Evolutionary conservation across 2,329 filamentous ascomycete species (phyloP), one percentile per base, ranked within the genome.

Genomic region (Lecanosticta acicola): DNA sequence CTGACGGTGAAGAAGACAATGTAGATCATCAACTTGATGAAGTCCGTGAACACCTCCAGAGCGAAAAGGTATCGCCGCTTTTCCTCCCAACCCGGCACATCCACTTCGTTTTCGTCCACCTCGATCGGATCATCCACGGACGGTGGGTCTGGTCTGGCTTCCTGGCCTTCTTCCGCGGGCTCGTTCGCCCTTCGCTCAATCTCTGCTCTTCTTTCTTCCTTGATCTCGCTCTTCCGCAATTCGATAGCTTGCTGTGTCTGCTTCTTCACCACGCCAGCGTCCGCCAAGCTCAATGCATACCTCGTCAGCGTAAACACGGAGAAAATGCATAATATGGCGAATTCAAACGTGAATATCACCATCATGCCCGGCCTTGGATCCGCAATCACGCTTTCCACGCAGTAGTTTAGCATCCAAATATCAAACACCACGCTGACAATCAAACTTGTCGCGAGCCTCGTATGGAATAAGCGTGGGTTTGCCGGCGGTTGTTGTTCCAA

Each of bases 261-360:
- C 46, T 78, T 75, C 60, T 80, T 80, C 44, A 85, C 77, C 41
- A 96, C 84, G 39, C 77, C 78, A 38, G 85, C 79, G 66, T 98
- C 93, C 7, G 83, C 73, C 35, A 96, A 68, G 3, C 85, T 86
- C 41, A 97, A 77, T 16, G 78, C 66, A 66, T 98, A 98, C 49
- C 90, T 82, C 44, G 81, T 74, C 1, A 80, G 77, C 0, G 89
- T 95, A 39, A 91, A 89, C 42, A 81, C 74, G 1, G 91, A 94
- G 41, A 83, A 83, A 8, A 94, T 84, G 2, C 81, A 77, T 49
- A 97, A 71, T 35, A 98, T 83, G 32, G 91, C 90, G 63, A 97
- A 97, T 66, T 98, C 93, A 59, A 98, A 98, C 4, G 94, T 81
- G 62, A 98, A 98, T 89, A 98, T 97, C 53, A 98, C 89, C 89